Base-by-base conservation (phyloP, 2,329 filamentous ascomycete genomes). In the Plenodomus biglobosus region DNA sequence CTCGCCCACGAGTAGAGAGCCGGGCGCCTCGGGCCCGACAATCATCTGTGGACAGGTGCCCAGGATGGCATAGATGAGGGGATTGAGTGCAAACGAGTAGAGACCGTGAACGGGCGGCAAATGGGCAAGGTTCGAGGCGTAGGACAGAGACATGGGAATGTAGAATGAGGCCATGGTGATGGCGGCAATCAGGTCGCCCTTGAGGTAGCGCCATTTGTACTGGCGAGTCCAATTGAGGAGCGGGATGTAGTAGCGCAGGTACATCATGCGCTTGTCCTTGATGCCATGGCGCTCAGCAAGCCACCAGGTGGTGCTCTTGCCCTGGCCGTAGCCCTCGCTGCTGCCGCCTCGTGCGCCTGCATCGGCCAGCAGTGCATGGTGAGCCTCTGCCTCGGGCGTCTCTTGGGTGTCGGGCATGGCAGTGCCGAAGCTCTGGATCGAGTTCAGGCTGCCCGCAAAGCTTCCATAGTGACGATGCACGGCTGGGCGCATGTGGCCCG, bases 91-190 rank as follows among this genome's bases (percentile, higher is more conserved):
- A 69, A 96, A 97, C 15, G 89, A 84, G 74, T 97, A 99, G 3
- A 99, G 80, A 0, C 94, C 94, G 65, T 96, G 92, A 63, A 97
- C 92, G 0, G 94, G 88, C 8, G 92, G 91, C 1, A 96, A 85
- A 68, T 97, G 94, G 5, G 88, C 91, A 36, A 99, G 84, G 66
- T 97, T 97, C 35, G 90, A 85, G 46, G 94, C 91, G 56, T 95
- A 87, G 0, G 94, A 97, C 13, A 99, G 81, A 0, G 91, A 88
- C 92, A 99, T 96, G 42, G 94, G 94, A 32, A 99, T 87, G 71
- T 99, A 99, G 76, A 99, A 94, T 20, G 92, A 96, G n/a, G 92
- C 90, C 76, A 99, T 87, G n/a, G 94, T 97, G 54, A 97, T 71
- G 40, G 92, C 92, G 8, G 92, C 87, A 13, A 95, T 78, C 16